Evolutionary conservation across 768 basidiomycete genomes (phyloP), one percentile per base, ranked within the genome.

Genomic region (Tylopilus cervinicoccineus): DNA sequence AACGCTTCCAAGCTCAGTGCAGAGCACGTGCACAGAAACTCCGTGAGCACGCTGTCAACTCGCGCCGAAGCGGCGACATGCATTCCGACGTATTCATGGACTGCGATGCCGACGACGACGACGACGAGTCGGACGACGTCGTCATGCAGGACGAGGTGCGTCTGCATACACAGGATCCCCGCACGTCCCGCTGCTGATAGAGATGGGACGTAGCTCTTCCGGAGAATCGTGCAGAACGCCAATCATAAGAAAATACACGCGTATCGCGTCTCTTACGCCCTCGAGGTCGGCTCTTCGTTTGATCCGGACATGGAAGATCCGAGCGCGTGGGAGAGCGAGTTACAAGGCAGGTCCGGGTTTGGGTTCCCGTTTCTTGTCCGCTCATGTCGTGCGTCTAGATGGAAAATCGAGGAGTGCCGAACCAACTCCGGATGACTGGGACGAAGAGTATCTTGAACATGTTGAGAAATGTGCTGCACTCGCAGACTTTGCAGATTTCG

Each of bases 221-320:
- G 75, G 33, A 75, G 86, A 41, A 83, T 88, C 24, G 72, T 88
- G 64, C 70, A 72, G 7, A 80, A 77, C 58, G 67, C 78, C 12
- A 74, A 72, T 27, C 70, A 74, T 11, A 81, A 76, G 56, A 62
- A 68, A 16, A 69, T 61, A 3, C 77, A 86, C 58, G 63, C 72
- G 2, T 86, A 83, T 55, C 75, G 77, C 9, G 60, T 85, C 3
- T 87, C 84, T 2, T 88, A 84, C 51, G 74, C 78, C 23, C 60
- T 69, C 16, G 84, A 87, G 48, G 85, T 88, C 4, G 86, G 86
- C 6, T 86, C 84, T 14, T 88, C 86, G 1, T 79, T 86, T 49
- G 86, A 88, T 60, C 86, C 86, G 5, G 79, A 80, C 60, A 66
- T 86, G 58, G 84, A 88, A 28, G 84, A 87, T 48, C 62, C 77